Percentiles rank a stretch among this genome's conserved stretches.
Conservation (phyloP, 208 protist species). For the Phytomonas francai region DNA sequence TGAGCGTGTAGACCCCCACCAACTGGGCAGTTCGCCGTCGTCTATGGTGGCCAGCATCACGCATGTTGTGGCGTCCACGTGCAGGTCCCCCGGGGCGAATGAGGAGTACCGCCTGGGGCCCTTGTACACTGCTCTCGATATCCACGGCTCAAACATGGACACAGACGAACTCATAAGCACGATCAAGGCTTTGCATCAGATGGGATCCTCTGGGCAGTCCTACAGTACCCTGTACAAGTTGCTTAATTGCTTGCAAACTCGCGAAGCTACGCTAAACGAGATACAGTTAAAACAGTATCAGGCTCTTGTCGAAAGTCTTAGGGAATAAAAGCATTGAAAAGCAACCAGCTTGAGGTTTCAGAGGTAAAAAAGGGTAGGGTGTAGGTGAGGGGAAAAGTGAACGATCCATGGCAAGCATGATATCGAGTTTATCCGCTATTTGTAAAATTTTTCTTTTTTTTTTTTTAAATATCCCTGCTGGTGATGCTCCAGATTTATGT, state of each 20-base stretch:
- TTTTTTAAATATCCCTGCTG: neutral
- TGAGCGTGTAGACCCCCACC: constrained; percentile 55
- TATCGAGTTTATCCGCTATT: no score
- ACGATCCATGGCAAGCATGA: no score
- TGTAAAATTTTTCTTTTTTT: neutral
- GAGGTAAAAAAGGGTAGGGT: neutral
- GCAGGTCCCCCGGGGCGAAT: constrained; percentile 13
- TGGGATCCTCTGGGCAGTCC: constrained; percentile 31
- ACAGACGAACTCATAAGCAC: constrained; percentile 48
- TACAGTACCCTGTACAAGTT: constrained; percentile 32
- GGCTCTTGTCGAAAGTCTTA: neutral
- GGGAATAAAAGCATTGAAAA: neutral
- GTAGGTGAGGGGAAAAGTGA: neutral
- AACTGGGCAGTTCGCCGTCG: constrained; percentile 40
- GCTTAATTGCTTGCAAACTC: constrained; percentile 50
- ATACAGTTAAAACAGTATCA: constrained; percentile 37
- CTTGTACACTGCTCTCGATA: constrained; percentile 56
- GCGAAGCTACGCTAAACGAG: constrained; percentile 32
- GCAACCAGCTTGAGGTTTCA: neutral
- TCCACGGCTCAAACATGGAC: constrained; percentile 46
- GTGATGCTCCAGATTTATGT: neutral
- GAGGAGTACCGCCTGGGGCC: constrained; percentile 55
- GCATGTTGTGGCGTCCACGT: constrained; percentile 44
- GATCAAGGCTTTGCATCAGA: constrained; percentile 44
- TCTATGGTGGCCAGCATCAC: constrained; percentile 45